Evolutionary conservation across 345 rosid genomes (phyloP), one percentile per base, ranked within the genome.

Genomic region (Erucastrum elatum): DNA sequence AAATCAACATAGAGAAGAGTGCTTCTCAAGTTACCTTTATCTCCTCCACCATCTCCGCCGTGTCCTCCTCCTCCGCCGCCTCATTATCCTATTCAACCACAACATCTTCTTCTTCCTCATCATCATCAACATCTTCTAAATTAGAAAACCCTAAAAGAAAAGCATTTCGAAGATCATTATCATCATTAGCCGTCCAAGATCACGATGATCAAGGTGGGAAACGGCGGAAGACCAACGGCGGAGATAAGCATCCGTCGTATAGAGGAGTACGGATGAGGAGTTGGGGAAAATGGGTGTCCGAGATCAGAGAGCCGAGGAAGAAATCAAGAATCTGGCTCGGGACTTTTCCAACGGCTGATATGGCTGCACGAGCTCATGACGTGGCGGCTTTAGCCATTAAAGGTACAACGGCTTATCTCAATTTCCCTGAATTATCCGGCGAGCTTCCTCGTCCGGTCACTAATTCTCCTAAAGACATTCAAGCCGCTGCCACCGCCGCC

Each of bases 201-300:
- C 53, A 3, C 25, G 84, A 74, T 35, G 49, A 30, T 51, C 64
- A 76, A 37, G 31, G 61, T 44, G 83, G 3, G 44, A 87, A 85
- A 74, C 82, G 75, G 67, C 64, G 39, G 8, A 82, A 81, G 67
- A 81, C 2, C 8, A 76, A 41, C 74, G 77, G 64, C 5, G 78
- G 69, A 21, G 75, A 86, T 33, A 81, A 72, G 4, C 91, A 89
- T 68, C 88, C 87, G 3, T 87, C 87, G 3, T 91, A 82, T 39
- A 84, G 96, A 63, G 96, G 96, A 41, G 93, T 91, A 2, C 56
- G 96, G 21, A 89, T 83, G 96, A 74, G 96, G 21, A 91, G 90
- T 37, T 91, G 96, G 96, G 96, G 96, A n/a, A 91, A 88, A 87
- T 91, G 96, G 96, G 96, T 91, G 12, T 91, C 91, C 1, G 96